Evolutionary conservation across 768 basidiomycete species (phyloP).

Genomic region (Agaricus blazei): DNA sequence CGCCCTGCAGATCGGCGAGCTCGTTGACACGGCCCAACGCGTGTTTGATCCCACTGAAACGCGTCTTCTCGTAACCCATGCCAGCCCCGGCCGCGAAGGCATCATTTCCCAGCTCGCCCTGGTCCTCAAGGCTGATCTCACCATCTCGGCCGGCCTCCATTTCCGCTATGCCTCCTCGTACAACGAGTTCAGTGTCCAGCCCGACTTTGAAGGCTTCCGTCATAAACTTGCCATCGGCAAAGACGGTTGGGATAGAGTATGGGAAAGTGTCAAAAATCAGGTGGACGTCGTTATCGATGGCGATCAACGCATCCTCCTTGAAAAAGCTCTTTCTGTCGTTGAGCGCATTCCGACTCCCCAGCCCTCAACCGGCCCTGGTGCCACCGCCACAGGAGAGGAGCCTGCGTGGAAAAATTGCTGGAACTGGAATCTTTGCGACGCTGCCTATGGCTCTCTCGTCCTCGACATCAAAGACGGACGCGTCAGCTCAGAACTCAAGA

Average conservation of each 20-base stretch:
- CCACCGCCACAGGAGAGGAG: conserved; percentile 68
- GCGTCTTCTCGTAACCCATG: conserved; percentile 88
- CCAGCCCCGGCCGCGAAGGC: conserved; percentile 89
- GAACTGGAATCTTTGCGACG: conserved; percentile 99
- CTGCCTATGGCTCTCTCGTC: conserved; percentile 84
- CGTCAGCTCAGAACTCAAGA: conserved; percentile 87
- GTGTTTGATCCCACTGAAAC: conserved; percentile 93
- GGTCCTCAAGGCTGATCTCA: conserved; percentile 90
- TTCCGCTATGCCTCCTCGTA: conserved; percentile 96
- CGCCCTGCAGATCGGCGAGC: conserved; percentile 94
- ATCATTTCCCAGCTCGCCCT: conserved; percentile 87
- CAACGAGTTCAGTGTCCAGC: conserved; percentile 94
- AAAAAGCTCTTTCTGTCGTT: conserved; percentile 84
- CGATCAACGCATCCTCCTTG: conserved; percentile 78
- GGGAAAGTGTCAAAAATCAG: conserved; percentile 88
- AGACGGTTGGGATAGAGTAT: conserved; percentile 85
- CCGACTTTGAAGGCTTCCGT: conserved; percentile 83
- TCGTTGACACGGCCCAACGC: conserved; percentile 94
- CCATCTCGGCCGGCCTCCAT: conserved; percentile 90
- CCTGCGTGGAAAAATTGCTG: conserved; percentile 98
- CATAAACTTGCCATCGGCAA: conserved; percentile 75
- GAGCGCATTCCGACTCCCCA: conserved; percentile 67
- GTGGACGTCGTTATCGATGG: conserved; percentile 92
- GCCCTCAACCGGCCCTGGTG: conserved; percentile 39
- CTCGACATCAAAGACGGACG: conserved; percentile 90